A percentile compares a stretch with the other conserved stretches of the same genome.
phyloP scores from a whole-genome alignment of 805 yeast species.

The Cyberlindnera mississippiensis region DNA sequence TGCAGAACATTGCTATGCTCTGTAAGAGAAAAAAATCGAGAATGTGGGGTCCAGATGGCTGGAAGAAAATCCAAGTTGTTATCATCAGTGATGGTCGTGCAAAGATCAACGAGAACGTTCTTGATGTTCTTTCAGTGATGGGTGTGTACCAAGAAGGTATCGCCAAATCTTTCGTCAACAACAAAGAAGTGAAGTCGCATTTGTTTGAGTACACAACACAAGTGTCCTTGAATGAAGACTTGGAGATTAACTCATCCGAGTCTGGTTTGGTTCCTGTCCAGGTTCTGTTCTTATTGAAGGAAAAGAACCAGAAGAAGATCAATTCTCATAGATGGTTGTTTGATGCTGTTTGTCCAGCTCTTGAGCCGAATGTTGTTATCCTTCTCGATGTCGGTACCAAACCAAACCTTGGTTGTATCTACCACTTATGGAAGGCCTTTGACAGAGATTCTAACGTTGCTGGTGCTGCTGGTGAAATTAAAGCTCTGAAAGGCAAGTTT shows the following conservation, averaged over 20 bases:
- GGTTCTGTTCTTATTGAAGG: conserved; percentile 87
- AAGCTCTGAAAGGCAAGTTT: conserved; percentile 88
- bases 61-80: conserved; percentile 94
- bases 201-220: conserved; percentile 95
- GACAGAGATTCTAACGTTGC: conserved; percentile 96
- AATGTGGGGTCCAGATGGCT: conserved; percentile 94
- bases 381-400: conserved; percentile 96
- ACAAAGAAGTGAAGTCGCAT: conserved; percentile 89
- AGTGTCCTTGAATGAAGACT: conserved; percentile 82
- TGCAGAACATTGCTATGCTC: conserved; percentile 86
- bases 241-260: conserved; percentile 87
- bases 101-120: conserved; percentile 77
- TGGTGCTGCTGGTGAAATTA: conserved; percentile 98
- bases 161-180: conserved; percentile 91
- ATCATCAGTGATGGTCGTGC: conserved; percentile 94
- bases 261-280: conserved; percentile 94
- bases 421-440: conserved; percentile 96
- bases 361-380: conserved; percentile 88
- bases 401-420: conserved; percentile 84
- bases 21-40: conserved; percentile 76
- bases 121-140: conserved; percentile 87
- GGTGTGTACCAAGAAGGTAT: conserved; percentile 98
- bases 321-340: conserved; percentile 98
- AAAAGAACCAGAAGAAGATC: conserved; percentile 86
- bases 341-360: conserved; percentile 87